Evolutionary conservation across 208 protist genomes (phyloP), one percentile per base, ranked within the genome.

Genomic region (Leishmania tarentolae): DNA sequence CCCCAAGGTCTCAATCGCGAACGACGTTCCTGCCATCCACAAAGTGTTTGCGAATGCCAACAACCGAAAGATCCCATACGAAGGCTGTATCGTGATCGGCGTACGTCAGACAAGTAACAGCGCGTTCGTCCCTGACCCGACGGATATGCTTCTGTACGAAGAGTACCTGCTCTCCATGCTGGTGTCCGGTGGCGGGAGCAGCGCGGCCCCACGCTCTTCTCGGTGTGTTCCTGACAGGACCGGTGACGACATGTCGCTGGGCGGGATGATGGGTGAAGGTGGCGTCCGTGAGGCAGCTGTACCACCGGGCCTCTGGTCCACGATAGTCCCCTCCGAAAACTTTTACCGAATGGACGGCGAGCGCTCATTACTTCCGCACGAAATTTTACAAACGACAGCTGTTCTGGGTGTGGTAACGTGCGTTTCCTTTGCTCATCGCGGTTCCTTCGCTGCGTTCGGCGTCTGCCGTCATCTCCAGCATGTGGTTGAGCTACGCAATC

Each of bases 41-140:
- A 78, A 80, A 57, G 76, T 94, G 17, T 97, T 93, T 50, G 83
- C 83, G 61, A 78, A 87, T 40, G 35, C 73, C 42, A 74, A 77
- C 17, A 90, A 89, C 75, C 91, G 93, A 61, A 93, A 93, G 66
- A 75, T 97, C 19, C 86, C 86, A 0, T 95, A 94, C 79, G 72
- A 87, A 15, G 88, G 86, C 7, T 81, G 84, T 5, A 78, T 95
- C 61, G 74, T 87, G 35, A 24, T 91, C 15, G 71, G 77, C 7
- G 17, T 90, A 42, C 73, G 78, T n/a, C 68, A 84, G 70, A 66
- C 84, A 8, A 47, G 77, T 21, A 74, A 81, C 63, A 35, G 42
- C 24, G 28, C 42, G 17, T 83, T 80, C 69, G 73, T 88, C 9
- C 88, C 86, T 15, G 81, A 74, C 17, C 73, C 84, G 40, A 90